Evolutionary conservation across 2,329 filamentous ascomycete genomes (phyloP), one percentile per base, ranked within the genome.

Genomic region (Beauveria asiatica): DNA sequence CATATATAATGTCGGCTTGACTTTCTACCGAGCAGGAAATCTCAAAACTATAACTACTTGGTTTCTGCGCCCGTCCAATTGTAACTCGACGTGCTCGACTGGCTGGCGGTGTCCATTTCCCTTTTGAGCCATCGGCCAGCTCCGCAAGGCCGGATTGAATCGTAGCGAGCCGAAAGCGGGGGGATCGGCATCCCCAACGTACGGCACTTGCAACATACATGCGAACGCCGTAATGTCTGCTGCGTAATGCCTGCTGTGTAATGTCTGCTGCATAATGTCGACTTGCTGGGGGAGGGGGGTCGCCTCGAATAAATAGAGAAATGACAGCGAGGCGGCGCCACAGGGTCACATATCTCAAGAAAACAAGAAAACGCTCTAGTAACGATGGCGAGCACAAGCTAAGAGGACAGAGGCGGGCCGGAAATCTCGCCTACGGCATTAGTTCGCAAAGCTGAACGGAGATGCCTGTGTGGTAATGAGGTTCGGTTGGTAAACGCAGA

Each of bases 21-120:
- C 33, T 37, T 37, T 16, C 13, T 16, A 37, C 33, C 33, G 33
- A 37, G 33, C 33, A 13, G 11, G 1, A 13, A 37, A 16, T 37
- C 13, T 13, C 13, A 16, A 37, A 5, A 2, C 16, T 5, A 33
- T 5, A n/a, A n/a, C n/a, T n/a, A 16, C 10, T 13, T 13, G 2
- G 2, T 4, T 37, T 37, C 16, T 16, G 13, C 13, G 33, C 13
- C 11, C 33, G 10, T 16, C 11, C 33, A 37, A 6, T 37, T 16
- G 25, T 10, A 27, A 49, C 16, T 27, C 9, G 30, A 33, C 30
- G 10, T 33, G 10, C 30, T 33, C 30, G n/a, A 21, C 41, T 16
- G n/a, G 16, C 56, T 11, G 37, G 56, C 56, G 56, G 56, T 37
- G 23, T 59, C 23, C n/a, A 52, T 52, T 51, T 45, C 56, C 56